Percentiles rank a stretch among this genome's conserved stretches.
Evolutionary conservation across 129 eudicot genomes (phyloP).

Genomic region (Silybum marianum): DNA sequence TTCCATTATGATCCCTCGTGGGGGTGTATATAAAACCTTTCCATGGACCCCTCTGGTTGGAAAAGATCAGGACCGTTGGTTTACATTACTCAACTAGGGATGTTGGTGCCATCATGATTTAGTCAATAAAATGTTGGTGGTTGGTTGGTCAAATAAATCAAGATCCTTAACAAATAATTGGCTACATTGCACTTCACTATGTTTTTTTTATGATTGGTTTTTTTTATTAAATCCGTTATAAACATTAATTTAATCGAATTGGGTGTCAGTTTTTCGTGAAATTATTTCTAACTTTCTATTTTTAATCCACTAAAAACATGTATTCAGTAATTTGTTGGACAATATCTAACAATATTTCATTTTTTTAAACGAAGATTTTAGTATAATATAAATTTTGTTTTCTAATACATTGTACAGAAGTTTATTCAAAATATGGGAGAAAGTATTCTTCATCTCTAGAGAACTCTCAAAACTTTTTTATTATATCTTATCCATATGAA

Average conservation of each 20-base stretch:
- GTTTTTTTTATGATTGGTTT: not conserved
- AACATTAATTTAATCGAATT: not conserved
- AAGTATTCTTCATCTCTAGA: too few species aligned
- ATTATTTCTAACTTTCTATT: not conserved
- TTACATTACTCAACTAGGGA: slow-evolving; percentile 9
- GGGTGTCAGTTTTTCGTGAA: not conserved
- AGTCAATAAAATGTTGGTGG: slow-evolving; percentile 1
- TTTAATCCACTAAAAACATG: too few species aligned
- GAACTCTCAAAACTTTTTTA: too few species aligned
- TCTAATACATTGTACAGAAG: too few species aligned
- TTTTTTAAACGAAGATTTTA: too few species aligned
- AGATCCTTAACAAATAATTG: slow-evolving; percentile 1
- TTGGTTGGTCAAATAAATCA: slow-evolving; percentile 17
- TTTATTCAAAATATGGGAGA: too few species aligned
- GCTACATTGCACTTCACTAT: not conserved
- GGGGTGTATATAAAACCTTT: slow-evolving; percentile 21
- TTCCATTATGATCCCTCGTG: slow-evolving; percentile 40
- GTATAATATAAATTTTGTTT: too few species aligned
- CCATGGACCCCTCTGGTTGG: slow-evolving; percentile 29
- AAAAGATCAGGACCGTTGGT: slow-evolving; percentile 33
- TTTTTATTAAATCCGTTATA: not conserved
- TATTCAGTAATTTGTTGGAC: too few species aligned
- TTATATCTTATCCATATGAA: too few species aligned
- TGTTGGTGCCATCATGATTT: slow-evolving; percentile 30
- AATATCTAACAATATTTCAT: too few species aligned